Evolutionary conservation across 345 rosid species (phyloP).

Genomic region (Limnanthes douglasii): DNA sequence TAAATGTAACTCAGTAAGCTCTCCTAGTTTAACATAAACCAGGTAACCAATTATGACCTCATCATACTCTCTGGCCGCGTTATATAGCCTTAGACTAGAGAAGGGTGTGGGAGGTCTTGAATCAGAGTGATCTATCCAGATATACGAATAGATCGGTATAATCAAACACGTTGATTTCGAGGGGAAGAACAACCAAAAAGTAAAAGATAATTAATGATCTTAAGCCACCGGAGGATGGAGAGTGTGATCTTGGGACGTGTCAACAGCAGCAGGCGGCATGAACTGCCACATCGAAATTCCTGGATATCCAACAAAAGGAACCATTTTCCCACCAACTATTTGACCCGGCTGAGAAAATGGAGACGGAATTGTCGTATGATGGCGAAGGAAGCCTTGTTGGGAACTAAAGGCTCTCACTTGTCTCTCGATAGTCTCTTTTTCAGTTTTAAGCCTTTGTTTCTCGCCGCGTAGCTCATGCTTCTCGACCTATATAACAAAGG

Average conservation of each 20-base stretch:
- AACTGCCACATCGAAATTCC: conserved; percentile 51
- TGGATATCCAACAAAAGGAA: conserved; percentile 36
- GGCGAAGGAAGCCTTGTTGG: conserved; percentile 24
- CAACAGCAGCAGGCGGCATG: conserved; percentile 38
- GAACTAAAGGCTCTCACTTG: conserved; percentile 25
- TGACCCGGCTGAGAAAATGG: conserved; percentile 26
- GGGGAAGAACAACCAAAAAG: too few species aligned
- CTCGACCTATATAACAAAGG: conserved; percentile 29
- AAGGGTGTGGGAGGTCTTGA: too few species aligned
- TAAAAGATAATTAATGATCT: too few species aligned
- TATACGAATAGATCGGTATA: too few species aligned
- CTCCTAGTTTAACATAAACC: too few species aligned
- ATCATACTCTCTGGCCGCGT: too few species aligned
- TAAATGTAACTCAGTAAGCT: too few species aligned
- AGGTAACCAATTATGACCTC: too few species aligned
- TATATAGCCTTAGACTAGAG: too few species aligned
- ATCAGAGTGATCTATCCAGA: too few species aligned
- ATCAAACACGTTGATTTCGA: too few species aligned
- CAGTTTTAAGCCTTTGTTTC: conserved; percentile 53
- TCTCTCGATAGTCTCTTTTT: conserved; percentile 42
- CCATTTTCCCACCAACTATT: conserved; percentile 31
- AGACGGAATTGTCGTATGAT: conserved; percentile 16
- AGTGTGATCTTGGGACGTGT: conserved; percentile 43
- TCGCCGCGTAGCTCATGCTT: conserved; percentile 67
- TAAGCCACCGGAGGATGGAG: conserved; percentile 44